Conservation (phyloP, 768 basidiomycete genomes). For the Pleurotus giganteus region DNA sequence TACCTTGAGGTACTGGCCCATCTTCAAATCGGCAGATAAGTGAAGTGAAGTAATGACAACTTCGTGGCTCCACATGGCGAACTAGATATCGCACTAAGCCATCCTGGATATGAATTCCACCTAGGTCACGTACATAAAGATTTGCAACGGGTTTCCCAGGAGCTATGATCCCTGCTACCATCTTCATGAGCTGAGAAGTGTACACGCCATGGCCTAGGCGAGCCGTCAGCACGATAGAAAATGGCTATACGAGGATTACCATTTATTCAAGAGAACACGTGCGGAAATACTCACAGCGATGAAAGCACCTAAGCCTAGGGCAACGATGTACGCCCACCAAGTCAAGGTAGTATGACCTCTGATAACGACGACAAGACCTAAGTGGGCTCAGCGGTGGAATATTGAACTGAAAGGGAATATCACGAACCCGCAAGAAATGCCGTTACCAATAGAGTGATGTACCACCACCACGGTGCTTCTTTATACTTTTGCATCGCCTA, state of each 20-base stretch:
- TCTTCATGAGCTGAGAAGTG: constrained; percentile 63
- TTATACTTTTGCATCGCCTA: constrained; percentile 58
- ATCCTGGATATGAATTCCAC: background rate
- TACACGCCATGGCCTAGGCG: constrained; percentile 59
- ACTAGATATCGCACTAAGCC: constrained; percentile 28
- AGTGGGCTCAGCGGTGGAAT: background rate
- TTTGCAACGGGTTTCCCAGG: constrained; percentile 68
- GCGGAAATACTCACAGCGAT: constrained; percentile 26
- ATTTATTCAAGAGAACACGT: background rate
- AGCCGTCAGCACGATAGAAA: constrained; percentile 53
- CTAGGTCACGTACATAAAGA: constrained; percentile 48
- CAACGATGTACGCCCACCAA: constrained; percentile 61
- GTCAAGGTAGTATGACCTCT: constrained; percentile 61
- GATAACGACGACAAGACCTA: constrained; percentile 51
- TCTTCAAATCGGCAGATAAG: constrained; percentile 62
- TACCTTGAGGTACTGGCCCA: constrained; percentile 69
- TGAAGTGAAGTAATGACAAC: constrained; percentile 51
- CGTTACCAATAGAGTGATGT: constrained; percentile 41
- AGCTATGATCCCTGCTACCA: constrained; percentile 58
- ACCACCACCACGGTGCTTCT: constrained; percentile 66
- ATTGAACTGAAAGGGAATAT: background rate
- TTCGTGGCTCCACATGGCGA: constrained; percentile 69
- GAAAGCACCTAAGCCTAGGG: constrained; percentile 48
- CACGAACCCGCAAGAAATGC: constrained; percentile 54
- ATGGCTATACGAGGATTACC: constrained; percentile 38